Evolutionary conservation across 768 basidiomycete species (phyloP), one percentile per base, ranked within the genome.

Genomic region (Suillus bovinus): DNA sequence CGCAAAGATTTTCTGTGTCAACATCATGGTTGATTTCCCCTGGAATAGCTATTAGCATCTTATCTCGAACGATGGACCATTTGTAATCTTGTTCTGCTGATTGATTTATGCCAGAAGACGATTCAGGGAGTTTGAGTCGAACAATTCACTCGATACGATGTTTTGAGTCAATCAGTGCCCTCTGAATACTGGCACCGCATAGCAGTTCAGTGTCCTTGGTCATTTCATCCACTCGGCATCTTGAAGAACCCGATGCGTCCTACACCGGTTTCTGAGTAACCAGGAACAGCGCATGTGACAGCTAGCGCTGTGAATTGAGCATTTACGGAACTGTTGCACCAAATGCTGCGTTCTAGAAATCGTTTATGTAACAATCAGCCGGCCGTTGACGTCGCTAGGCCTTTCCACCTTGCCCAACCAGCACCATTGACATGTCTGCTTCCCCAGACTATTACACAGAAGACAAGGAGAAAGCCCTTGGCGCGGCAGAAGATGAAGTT

Each of bases 391-490:
- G 16, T 27, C 29, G 10, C 5, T 31, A 29, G 7, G 29, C 50
- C 27, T 52, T 31, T 29, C 10, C 29, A 56, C 46, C 29, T 27
- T 34, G 14, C 24, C 33, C 10, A 7, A 14, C 49, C 9, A 49
- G 41, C 42, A 62, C 34, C 42, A 34, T 10, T 34, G 33, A 34
- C 33, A 57, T 58, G 31, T 56, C 49, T 29, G 42, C 14, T 34
- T 27, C 22, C 7, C 24, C 41, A 2, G 54, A 57, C 3, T 63
- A 36, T 7, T 47, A 66, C 16, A 17, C 54, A 27, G 24, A 38
- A 24, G 72, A 74, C 63, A 64, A 59, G 52, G 72, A 76, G 58
- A 68, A 67, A 33, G 74, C 42, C 16, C 11, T 33, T n/a, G 16
- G 22, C 22, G 11, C 27, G 20, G 33, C 42, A 6, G 34, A 31